These are phyloP conservation scores for Aspergillus wentii DNA, from an alignment of 495 filamentous ascomycete genomes.

Conservation along the genomic window DNA sequence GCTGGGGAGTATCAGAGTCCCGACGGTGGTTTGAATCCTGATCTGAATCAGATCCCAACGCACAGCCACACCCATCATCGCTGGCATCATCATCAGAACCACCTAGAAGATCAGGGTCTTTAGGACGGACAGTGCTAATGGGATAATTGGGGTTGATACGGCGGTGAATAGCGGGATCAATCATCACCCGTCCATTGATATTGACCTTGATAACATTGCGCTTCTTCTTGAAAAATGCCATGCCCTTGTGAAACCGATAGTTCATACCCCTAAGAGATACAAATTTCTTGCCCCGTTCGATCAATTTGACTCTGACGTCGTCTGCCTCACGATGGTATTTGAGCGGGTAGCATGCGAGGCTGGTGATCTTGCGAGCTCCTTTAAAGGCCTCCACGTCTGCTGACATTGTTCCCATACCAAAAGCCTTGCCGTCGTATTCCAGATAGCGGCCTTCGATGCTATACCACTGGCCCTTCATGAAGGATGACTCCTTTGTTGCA, in stretches of 20 bases:
- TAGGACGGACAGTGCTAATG: constrained; percentile 72
- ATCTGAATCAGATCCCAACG: constrained; percentile 49
- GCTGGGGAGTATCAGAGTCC: constrained; percentile 49
- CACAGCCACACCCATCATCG: constrained; percentile 35
- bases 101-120: constrained; percentile 65
- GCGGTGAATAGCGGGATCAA: constrained; percentile 82
- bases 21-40: constrained; percentile 26
- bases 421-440: constrained; percentile 78
- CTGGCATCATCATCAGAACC: constrained; percentile 43
- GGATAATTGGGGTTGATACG: constrained; percentile 87
- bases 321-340: constrained; percentile 76
- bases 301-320: constrained; percentile 57
- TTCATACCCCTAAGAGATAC: constrained; percentile 75
- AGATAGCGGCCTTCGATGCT: constrained; percentile 76
- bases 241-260: constrained; percentile 76
- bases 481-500: constrained; percentile 62
- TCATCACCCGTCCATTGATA: constrained; percentile 87
- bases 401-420: constrained; percentile 65
- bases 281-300: constrained; percentile 85
- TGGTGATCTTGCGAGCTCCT: constrained; percentile 77
- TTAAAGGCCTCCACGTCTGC: constrained; percentile 75
- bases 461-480: constrained; percentile 78
- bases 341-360: constrained; percentile 72
- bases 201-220: constrained; percentile 76
- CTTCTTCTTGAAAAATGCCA: constrained; percentile 82